Conservation (phyloP, 306 rosid genomes). For the Vigna nakashimae region DNA sequence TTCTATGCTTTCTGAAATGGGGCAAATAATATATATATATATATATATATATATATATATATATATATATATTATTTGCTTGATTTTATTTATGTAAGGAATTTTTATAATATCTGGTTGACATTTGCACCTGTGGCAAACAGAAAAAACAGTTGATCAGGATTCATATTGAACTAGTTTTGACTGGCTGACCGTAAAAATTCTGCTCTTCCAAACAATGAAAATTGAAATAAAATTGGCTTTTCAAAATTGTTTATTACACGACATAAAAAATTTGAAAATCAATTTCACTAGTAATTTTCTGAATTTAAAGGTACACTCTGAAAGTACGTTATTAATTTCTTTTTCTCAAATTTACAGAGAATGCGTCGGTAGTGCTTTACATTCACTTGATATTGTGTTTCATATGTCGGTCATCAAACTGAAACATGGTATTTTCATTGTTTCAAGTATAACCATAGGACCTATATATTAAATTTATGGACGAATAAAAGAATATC, state of each 20-base stretch:
- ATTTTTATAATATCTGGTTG: conserved; percentile 7
- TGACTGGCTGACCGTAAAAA: not conserved
- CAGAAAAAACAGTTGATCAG: not conserved
- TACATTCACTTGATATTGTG: not conserved
- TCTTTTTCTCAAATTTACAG: not conserved
- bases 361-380: not conserved
- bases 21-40: conserved; percentile 44
- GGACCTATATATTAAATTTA: conserved; percentile 35
- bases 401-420: conserved; percentile 15
- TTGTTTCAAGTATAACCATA: conserved; percentile 43
- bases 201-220: not conserved
- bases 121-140: not conserved
- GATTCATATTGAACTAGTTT: not conserved
- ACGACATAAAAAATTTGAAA: not conserved
- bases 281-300: not conserved
- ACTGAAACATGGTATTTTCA: conserved; percentile 29
- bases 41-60: too few relatives aligned
- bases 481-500: conserved; percentile 36
- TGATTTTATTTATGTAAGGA: not conserved
- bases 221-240: not conserved
- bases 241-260: not conserved
- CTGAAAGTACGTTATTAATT: not conserved
- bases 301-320: not conserved
- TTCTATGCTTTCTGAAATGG: conserved; percentile 52
- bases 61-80: not conserved